phyloP scores from a whole-genome alignment of 306 rosid genomes.

The Acacia melanoxylon region DNA sequence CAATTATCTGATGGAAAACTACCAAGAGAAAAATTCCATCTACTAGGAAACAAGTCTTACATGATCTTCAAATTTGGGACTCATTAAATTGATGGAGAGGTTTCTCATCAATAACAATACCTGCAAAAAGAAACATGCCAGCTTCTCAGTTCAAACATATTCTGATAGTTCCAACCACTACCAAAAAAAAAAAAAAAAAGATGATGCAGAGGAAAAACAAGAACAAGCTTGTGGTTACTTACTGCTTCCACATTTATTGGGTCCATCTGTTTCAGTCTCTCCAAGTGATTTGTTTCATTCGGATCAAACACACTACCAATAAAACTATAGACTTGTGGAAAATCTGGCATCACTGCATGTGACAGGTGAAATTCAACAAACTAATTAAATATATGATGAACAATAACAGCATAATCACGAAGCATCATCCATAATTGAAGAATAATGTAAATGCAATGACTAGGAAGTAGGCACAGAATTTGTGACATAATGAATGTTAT shows the following conservation, averaged over 20 bases:
- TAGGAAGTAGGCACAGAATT: background rate
- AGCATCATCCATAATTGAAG: constrained; percentile 11
- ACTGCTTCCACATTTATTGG: constrained; percentile 87
- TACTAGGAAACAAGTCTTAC: constrained; percentile 48
- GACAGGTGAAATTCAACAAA: constrained; percentile 23
- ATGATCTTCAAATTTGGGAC: constrained; percentile 77
- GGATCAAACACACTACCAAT: constrained; percentile 91
- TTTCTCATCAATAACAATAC: constrained; percentile 77
- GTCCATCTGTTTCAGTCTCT: constrained; percentile 76
- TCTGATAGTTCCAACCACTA: background rate
- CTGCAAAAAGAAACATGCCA: constrained; percentile 45
- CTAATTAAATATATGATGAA: background rate
- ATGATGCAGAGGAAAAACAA: constrained; percentile 3
- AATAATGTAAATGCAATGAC: constrained; percentile 13
- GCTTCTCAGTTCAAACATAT: background rate
- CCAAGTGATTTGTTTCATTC: constrained; percentile 57
- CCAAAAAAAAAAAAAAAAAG: background rate
- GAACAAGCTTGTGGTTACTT: constrained; percentile 31
- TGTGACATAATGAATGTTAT: background rate
- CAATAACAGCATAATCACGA: background rate
- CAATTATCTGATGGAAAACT: background rate
- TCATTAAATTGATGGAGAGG: constrained; percentile 71
- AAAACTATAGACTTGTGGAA: constrained; percentile 78
- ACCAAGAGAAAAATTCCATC: background rate
- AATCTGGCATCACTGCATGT: constrained; percentile 78